Evolutionary conservation across 176 grass and related monocot genomes (phyloP).

Genomic region (Saccharum spontaneum): DNA sequence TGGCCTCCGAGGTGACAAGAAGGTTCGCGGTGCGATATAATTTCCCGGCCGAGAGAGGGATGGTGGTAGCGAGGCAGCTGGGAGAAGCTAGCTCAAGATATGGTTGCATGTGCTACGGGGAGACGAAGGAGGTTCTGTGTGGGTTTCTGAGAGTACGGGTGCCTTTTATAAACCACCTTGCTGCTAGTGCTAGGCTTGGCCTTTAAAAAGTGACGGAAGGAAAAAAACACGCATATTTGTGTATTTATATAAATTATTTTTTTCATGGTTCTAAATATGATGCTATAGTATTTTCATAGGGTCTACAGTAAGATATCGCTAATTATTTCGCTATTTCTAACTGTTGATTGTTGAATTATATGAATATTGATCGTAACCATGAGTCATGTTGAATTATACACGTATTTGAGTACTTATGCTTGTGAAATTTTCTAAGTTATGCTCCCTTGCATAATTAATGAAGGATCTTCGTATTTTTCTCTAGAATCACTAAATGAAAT

Average conservation of each 20-base stretch:
- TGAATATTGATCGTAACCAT: too few species aligned
- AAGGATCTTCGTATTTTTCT: too few species aligned
- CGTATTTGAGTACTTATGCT: too few species aligned
- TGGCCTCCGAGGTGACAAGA: conserved; percentile 38
- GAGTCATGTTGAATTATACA: too few species aligned
- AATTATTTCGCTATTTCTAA: too few species aligned
- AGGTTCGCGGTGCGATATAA: conserved; percentile 11
- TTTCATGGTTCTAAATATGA: not conserved
- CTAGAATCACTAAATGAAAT: too few species aligned
- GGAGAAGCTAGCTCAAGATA: conserved; percentile 57
- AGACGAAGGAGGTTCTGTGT: conserved; percentile 28
- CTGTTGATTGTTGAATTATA: not conserved
- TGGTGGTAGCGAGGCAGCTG: conserved; percentile 34
- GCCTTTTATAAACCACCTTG: conserved; percentile 45
- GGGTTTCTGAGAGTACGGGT: conserved; percentile 42
- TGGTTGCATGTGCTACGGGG: conserved; percentile 40
- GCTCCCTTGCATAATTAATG: too few species aligned
- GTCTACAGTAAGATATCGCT: not conserved
- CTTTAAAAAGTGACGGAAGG: not conserved
- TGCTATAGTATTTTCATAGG: not conserved
- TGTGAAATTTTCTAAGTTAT: too few species aligned
- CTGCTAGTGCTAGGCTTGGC: not conserved
- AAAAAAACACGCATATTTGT: not conserved
- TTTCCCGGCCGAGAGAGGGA: not conserved
- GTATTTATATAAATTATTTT: not conserved